These are phyloP conservation scores for Lentinula sp. DNA, from an alignment of 768 basidiomycete species.

Conservation along the genomic window DNA sequence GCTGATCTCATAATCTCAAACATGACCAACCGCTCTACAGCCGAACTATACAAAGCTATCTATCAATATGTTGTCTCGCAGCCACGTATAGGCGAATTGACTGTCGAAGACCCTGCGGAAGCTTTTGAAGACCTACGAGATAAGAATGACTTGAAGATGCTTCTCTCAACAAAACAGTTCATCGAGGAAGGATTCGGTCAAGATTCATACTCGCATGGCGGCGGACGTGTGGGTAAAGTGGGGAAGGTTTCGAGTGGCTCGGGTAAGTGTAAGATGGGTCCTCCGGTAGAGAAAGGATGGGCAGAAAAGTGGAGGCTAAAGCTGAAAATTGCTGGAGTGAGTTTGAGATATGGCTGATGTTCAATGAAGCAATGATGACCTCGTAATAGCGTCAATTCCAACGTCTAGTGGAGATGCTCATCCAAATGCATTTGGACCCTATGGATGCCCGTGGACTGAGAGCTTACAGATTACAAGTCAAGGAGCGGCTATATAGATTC, in stretches of 20 bases:
- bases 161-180: constrained; percentile 59
- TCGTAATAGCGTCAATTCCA: constrained; percentile 81
- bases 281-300: constrained; percentile 75
- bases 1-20: background rate
- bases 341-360: constrained; percentile 10
- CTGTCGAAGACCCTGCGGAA: constrained; percentile 97
- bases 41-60: constrained; percentile 81
- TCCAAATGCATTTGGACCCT: constrained; percentile 64
- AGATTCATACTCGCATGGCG: constrained; percentile 38
- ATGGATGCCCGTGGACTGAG: constrained; percentile 46
- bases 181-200: constrained; percentile 64
- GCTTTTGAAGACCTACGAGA: constrained; percentile 96
- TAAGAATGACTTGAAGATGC: constrained; percentile 80
- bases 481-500: constrained; percentile 91
- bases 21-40: constrained; percentile 30
- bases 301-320: constrained; percentile 74
- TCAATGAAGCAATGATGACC: constrained; percentile 3
- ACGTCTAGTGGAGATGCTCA: constrained; percentile 87
- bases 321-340: constrained; percentile 85
- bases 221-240: constrained; percentile 42
- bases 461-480: constrained; percentile 85
- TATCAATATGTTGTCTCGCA: constrained; percentile 69
- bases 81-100: constrained; percentile 79
- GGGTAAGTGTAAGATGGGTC: constrained; percentile 60
- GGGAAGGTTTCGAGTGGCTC: constrained; percentile 36